phyloP scores from a whole-genome alignment of 2,329 filamentous ascomycete genomes.

The Mariannaea elegans region DNA sequence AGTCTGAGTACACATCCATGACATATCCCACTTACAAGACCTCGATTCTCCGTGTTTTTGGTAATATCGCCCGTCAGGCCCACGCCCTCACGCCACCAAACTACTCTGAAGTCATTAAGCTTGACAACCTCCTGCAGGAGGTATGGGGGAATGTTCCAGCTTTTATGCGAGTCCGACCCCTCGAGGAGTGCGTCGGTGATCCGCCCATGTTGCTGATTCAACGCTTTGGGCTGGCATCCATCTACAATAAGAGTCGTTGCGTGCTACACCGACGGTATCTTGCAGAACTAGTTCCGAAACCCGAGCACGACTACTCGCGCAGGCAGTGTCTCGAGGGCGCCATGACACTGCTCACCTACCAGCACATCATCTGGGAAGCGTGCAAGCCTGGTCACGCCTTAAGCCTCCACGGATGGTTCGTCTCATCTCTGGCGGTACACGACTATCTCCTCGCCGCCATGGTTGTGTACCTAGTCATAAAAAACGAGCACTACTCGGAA shows the following conservation, averaged over 20 bases:
- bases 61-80: constrained; percentile 58
- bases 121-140: constrained; percentile 57
- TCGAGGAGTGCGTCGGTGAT: constrained; percentile 61
- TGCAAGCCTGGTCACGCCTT: constrained; percentile 63
- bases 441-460: constrained; percentile 70
- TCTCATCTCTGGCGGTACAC: constrained; percentile 65
- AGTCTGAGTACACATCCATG: constrained; percentile 67
- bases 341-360: constrained; percentile 57
- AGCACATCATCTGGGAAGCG: constrained; percentile 57
- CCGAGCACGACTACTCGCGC: constrained; percentile 62
- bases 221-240: constrained; percentile 59
- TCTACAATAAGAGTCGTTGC: constrained; percentile 65
- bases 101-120: constrained; percentile 58
- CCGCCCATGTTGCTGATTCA: constrained; percentile 58
- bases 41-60: constrained; percentile 57
- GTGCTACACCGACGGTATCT: constrained; percentile 65
- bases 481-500: constrained; percentile 53
- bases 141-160: constrained; percentile 56
- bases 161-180: constrained; percentile 58
- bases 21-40: constrained; percentile 64
- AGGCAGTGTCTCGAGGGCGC: constrained; percentile 60
- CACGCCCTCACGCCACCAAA: constrained; percentile 58
- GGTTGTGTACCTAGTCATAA: constrained; percentile 64
- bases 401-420: constrained; percentile 62
- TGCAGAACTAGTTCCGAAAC: constrained; percentile 50